phyloP scores from a whole-genome alignment of 208 protist genomes.

The Dictyostelium gargantuum region DNA sequence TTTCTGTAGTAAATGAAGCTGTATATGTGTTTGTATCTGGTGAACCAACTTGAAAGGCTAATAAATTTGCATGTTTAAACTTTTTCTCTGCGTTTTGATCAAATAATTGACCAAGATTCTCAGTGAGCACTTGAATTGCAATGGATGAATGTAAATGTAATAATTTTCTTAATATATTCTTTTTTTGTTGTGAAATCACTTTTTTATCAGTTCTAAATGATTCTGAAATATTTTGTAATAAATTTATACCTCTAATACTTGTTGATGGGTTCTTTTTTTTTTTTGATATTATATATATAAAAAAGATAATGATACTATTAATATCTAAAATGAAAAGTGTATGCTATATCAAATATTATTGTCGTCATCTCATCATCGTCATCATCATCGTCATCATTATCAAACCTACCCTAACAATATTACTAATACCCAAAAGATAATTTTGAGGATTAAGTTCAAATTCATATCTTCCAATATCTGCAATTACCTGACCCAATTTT shows the following conservation, averaged over 20 bases:
- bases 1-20: background rate
- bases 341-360: no score
- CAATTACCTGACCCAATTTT: conserved; percentile 31
- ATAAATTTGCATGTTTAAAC: background rate
- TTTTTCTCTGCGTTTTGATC: conserved; percentile 51
- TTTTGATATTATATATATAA: background rate
- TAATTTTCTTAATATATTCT: conserved; percentile 9
- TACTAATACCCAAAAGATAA: conserved; percentile 13
- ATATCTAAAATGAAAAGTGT: background rate
- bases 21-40: conserved; percentile 44
- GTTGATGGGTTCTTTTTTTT: conserved; percentile 18
- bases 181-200: conserved; percentile 14
- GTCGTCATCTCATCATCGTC: no score
- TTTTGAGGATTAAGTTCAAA: background rate
- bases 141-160: background rate
- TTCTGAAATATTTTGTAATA: conserved; percentile 56
- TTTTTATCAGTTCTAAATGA: conserved; percentile 30
- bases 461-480: conserved; percentile 49
- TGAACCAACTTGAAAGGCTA: conserved; percentile 34
- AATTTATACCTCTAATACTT: conserved; percentile 43
- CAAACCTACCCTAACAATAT: background rate
- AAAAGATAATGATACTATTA: background rate
- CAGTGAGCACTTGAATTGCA: background rate
- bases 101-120: conserved; percentile 29
- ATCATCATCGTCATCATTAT: no score